These are phyloP conservation scores for Plasmodium vinckei DNA, from an alignment of 169 alveolate species.

Conservation along the genomic window DNA sequence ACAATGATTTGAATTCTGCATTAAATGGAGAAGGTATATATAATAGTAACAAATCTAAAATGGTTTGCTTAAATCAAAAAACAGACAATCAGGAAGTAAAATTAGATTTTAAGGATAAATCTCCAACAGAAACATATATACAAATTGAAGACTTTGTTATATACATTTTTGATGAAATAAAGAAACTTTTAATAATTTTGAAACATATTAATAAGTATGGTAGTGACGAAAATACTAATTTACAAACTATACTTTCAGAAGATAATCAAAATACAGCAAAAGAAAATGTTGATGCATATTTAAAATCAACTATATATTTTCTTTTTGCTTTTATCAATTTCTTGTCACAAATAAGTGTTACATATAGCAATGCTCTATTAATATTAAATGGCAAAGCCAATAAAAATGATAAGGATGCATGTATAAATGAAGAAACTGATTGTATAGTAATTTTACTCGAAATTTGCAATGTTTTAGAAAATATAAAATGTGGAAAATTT, in stretches of 20 bases:
- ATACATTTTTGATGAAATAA: slow-evolving; percentile 29
- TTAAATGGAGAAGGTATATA: background rate
- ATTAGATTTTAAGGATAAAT: background rate
- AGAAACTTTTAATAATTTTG: slow-evolving; percentile 10
- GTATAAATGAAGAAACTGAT: background rate
- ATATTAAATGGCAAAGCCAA: background rate
- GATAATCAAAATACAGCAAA: slow-evolving; percentile 8
- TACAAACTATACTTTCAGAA: background rate
- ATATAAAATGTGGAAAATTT: slow-evolving; percentile 13
- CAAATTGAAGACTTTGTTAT: slow-evolving; percentile 19
- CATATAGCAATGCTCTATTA: background rate
- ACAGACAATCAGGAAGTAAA: background rate
- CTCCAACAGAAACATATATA: slow-evolving; percentile 8
- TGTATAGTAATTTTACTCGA: background rate
- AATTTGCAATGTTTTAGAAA: slow-evolving; percentile 16
- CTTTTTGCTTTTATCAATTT: slow-evolving; percentile 43
- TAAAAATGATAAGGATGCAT: background rate
- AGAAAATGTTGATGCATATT: background rate
- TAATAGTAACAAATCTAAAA: background rate
- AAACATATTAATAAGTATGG: slow-evolving; percentile 7
- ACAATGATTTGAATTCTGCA: background rate
- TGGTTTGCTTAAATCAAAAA: background rate
- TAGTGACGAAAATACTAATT: background rate
- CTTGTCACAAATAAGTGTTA: slow-evolving; percentile 19
- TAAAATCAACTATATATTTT: slow-evolving; percentile 19